Evolutionary conservation across 306 rosid genomes (phyloP), one percentile per base, ranked within the genome.

Genomic region (Geum urbanum): DNA sequence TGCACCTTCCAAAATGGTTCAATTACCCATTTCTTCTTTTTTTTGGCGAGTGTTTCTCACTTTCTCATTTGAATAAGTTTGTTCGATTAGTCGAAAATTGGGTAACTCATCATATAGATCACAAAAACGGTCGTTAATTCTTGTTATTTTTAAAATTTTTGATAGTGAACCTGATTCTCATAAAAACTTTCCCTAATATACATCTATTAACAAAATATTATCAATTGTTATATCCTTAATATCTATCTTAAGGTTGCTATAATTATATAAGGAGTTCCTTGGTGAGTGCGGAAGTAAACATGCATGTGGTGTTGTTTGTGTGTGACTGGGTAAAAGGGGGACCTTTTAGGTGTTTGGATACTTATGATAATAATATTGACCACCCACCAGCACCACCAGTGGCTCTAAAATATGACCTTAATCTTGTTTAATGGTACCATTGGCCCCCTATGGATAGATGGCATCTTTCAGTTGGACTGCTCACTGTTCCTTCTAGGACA

Each of bases 1-100:
- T 0, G 16, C 5, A 63, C 72, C 70, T 44, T 70, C 75, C 69
- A 66, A 73, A 24, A 51, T 56, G 72, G 74, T 76, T 76, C 76
- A 57, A 72, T 52, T 59, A 22, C 64, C 64, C n/a, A 78, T 77
- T 82, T 52, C 37, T 32, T 32, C n/a, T n/a, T n/a, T n/a, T n/a
- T n/a, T n/a, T n/a, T n/a, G n/a, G n/a, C n/a, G n/a, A n/a, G n/a
- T n/a, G n/a, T n/a, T n/a, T n/a, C n/a, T n/a, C n/a, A n/a, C n/a
- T n/a, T 32, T 32, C 37, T 32, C 1, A 2, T 2, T 32, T 3
- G 37, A 32, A 2, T 32, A 32, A 32, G 37, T 32, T 32, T 32
- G 37, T 1, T 2, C 37, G 37, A 2, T 32, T 32, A 32, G 37
- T 32, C 37, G 2, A 24, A 24, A 24, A 24, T 24, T 24, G 27